phyloP scores from a whole-genome alignment of 768 basidiomycete species.

The Termitomyces sp. region DNA sequence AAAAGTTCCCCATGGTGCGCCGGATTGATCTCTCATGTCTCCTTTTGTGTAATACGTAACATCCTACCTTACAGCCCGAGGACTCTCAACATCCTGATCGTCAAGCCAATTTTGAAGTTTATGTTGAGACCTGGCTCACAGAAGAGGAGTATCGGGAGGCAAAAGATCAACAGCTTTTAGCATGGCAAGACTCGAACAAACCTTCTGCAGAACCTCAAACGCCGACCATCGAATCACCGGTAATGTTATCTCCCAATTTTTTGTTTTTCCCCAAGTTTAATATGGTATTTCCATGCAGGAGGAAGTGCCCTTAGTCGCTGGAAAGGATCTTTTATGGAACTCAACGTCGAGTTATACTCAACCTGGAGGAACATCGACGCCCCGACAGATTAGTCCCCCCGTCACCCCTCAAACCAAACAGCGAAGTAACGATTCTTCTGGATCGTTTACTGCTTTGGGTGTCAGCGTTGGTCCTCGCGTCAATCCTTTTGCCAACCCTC shows the following conservation, averaged over 20 bases:
- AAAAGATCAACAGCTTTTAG: slow-evolving; percentile 54
- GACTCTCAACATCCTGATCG: slow-evolving; percentile 79
- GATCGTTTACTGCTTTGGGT: slow-evolving; percentile 44
- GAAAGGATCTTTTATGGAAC: slow-evolving; percentile 71
- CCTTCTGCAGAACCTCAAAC: slow-evolving; percentile 37
- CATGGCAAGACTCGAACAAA: slow-evolving; percentile 63
- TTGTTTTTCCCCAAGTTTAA: slow-evolving; percentile 5
- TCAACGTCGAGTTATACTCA: slow-evolving; percentile 38
- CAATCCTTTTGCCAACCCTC: slow-evolving; percentile 42
- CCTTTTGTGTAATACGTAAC: slow-evolving; percentile 4
- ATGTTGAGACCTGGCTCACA: slow-evolving; percentile 74
- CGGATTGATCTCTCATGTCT: background rate
- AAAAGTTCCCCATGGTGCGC: slow-evolving; percentile 70
- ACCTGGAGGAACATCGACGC: slow-evolving; percentile 24
- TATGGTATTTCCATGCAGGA: slow-evolving; percentile 5
- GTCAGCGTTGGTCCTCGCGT: slow-evolving; percentile 37
- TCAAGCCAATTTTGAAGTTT: slow-evolving; percentile 61
- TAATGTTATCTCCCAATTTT: slow-evolving; percentile 14
- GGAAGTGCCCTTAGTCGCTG: slow-evolving; percentile 24
- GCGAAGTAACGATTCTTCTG: slow-evolving; percentile 25
- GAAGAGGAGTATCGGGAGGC: slow-evolving; percentile 68
- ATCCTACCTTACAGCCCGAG: slow-evolving; percentile 43
- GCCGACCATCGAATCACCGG: slow-evolving; percentile 33
- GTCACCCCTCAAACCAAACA: slow-evolving; percentile 18
- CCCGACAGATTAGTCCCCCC: slow-evolving; percentile 24